Evolutionary conservation across 2,329 filamentous ascomycete species (phyloP).

Genomic region (Aotearoamyces nothofagi): DNA sequence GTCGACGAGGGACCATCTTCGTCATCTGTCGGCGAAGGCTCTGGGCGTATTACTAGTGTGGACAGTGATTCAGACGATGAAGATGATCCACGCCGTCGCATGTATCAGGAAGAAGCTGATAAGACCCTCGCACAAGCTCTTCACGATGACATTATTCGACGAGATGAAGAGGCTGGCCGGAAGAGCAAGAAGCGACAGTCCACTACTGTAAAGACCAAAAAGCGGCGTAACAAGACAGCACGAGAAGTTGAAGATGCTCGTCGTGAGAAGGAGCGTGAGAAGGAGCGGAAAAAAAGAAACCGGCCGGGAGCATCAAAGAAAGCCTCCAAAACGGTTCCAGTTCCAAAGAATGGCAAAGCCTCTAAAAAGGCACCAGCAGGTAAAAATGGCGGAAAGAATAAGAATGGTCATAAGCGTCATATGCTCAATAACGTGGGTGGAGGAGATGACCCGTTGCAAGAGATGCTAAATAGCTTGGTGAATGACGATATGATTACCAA

Average conservation of each 20-base stretch:
- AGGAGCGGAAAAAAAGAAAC: conserved; percentile 4
- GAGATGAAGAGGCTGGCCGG: conserved; percentile 2
- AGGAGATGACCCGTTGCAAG: conserved; percentile 8
- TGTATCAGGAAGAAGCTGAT: no score
- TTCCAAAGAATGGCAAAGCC: conserved; percentile 5
- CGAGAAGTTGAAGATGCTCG: conserved; percentile 7
- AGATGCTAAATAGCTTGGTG: conserved; percentile 10
- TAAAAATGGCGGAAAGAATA: conserved; percentile 3
- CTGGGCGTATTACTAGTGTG: no score
- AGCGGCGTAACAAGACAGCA: conserved; percentile 10
- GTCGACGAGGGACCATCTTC: no score
- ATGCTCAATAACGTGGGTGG: conserved; percentile 3
- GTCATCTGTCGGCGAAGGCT: no score
- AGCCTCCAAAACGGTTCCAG: conserved; percentile 4
- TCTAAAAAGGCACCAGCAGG: conserved; percentile 3
- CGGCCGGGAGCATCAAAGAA: conserved; percentile 1
- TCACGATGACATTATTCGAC: no score
- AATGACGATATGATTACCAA: conserved; percentile 11
- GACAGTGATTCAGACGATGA: no score
- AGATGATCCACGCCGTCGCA: no score
- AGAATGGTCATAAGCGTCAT: conserved; percentile 1
- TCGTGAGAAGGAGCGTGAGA: conserved; percentile 9
- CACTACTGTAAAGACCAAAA: conserved; percentile 8
- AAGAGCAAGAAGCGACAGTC: conserved; percentile 4
- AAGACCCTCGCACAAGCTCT: no score